These are phyloP conservation scores for Yamadazyma sp. DNA, from an alignment of 805 yeast species.

Conservation along the genomic window DNA sequence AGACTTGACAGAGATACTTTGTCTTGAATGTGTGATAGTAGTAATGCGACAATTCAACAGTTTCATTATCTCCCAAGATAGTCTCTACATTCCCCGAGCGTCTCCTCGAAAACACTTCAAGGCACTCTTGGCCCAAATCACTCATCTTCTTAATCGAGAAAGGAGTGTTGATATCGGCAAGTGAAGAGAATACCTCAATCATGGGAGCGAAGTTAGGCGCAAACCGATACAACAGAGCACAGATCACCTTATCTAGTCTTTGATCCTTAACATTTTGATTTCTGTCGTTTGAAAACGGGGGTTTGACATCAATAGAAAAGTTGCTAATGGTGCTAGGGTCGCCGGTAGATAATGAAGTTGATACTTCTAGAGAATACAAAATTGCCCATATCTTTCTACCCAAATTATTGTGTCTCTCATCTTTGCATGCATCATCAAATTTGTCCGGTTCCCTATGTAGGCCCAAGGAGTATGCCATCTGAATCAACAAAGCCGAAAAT, in stretches of 20 bases:
- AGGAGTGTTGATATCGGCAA: constrained; percentile 18
- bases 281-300: constrained; percentile 17
- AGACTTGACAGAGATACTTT: constrained; percentile 9
- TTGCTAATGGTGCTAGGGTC: constrained; percentile 15
- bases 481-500: constrained; percentile 54
- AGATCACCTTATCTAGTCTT: constrained; percentile 16
- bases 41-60: background rate
- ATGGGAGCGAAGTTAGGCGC: constrained; percentile 12
- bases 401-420: constrained; percentile 20
- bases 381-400: constrained; percentile 27
- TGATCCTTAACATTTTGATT: constrained; percentile 18
- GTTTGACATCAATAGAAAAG: constrained; percentile 15
- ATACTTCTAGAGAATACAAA: constrained; percentile 16
- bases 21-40: constrained; percentile 11
- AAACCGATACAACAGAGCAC: constrained; percentile 3
- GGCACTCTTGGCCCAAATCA: constrained; percentile 7
- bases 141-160: constrained; percentile 15
- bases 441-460: constrained; percentile 60
- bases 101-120: constrained; percentile 12
- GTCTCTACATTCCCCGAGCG: background rate
- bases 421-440: constrained; percentile 16
- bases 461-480: constrained; percentile 68
- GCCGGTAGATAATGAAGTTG: constrained; percentile 19
- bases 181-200: constrained; percentile 14
- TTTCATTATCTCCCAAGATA: constrained; percentile 1